Evolutionary conservation across 768 basidiomycete species (phyloP).

Genomic region (Lyophyllum atratum): DNA sequence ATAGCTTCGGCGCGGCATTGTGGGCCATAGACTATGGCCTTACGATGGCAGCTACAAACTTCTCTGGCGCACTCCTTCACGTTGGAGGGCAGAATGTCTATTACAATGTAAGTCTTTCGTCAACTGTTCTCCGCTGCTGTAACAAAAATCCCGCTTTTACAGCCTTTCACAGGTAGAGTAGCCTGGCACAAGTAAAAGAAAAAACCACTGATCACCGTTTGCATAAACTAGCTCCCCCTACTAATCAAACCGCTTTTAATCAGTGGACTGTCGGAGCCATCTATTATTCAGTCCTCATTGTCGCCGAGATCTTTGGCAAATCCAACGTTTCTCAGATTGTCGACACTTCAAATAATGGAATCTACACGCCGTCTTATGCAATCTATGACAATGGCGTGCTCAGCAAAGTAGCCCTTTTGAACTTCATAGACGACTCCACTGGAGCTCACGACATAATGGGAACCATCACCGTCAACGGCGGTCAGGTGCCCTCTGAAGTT

Average conservation of each 20-base stretch:
- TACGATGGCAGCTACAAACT: constrained; percentile 65
- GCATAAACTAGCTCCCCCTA: constrained; percentile 38
- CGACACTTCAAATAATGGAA: constrained; percentile 57
- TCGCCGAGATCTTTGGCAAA: constrained; percentile 70
- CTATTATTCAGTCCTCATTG: constrained; percentile 72
- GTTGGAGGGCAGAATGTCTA: constrained; percentile 68
- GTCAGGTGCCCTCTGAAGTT: constrained; percentile 48
- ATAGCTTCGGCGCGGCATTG: constrained; percentile 64
- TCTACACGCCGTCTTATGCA: constrained; percentile 67
- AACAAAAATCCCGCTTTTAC: constrained; percentile 42
- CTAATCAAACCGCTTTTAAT: constrained; percentile 55
- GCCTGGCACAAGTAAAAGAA: too few species aligned
- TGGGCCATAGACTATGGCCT: constrained; percentile 66
- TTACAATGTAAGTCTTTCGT: constrained; percentile 55
- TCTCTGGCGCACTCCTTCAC: constrained; percentile 55
- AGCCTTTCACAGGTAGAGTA: constrained; percentile 55
- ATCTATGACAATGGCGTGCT: constrained; percentile 73
- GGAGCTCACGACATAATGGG: constrained; percentile 58
- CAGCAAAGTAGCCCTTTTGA: constrained; percentile 69
- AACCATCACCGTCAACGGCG: constrained; percentile 48
- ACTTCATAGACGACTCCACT: constrained; percentile 64
- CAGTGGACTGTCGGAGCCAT: constrained; percentile 76
- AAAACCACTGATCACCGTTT: neutral
- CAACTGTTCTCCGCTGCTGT: neutral
- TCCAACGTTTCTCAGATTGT: constrained; percentile 65